Percentiles rank a stretch among this genome's conserved stretches.
phyloP scores from a whole-genome alignment of 1,284 basidiomycete species.

The Malassezia yamatoensis region DNA sequence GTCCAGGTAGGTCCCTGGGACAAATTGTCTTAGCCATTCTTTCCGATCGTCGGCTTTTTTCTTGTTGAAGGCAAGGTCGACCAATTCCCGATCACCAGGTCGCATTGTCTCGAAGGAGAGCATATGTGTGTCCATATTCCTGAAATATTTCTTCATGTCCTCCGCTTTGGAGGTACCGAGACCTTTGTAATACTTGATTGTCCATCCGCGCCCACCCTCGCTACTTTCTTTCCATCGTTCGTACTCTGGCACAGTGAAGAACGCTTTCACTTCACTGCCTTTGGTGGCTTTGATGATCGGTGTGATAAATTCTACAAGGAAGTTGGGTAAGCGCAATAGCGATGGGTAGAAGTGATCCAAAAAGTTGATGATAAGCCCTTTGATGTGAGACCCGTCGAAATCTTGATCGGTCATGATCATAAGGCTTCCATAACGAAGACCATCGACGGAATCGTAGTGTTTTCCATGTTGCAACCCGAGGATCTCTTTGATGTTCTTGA shows the following conservation, averaged over 20 bases:
- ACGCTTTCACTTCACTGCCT: slow-evolving; percentile 69
- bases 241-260: slow-evolving; percentile 97
- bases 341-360: slow-evolving; percentile 96
- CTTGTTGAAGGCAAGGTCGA: slow-evolving; percentile 98
- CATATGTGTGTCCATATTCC: slow-evolving; percentile 82
- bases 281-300: slow-evolving; percentile 82
- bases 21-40: slow-evolving; percentile 92
- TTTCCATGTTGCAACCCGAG: slow-evolving; percentile 90
- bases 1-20: slow-evolving; percentile 90
- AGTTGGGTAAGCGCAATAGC: slow-evolving; percentile 77
- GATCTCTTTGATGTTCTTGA: slow-evolving; percentile 95
- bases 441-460: slow-evolving; percentile 64
- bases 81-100: slow-evolving; percentile 73
- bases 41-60: slow-evolving; percentile 98
- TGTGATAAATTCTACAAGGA: slow-evolving; percentile 96
- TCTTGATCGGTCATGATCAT: slow-evolving; percentile 99
- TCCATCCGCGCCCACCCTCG: slow-evolving; percentile 71
- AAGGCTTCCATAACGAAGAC: slow-evolving; percentile 80
- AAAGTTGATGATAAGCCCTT: slow-evolving; percentile 96
- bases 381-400: slow-evolving; percentile 99
- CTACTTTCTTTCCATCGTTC: slow-evolving; percentile 80
- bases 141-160: slow-evolving; percentile 88
- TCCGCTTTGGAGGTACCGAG: slow-evolving; percentile 80
- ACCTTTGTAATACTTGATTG: slow-evolving; percentile 70
- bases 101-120: slow-evolving; percentile 76